Conservation (phyloP, 805 yeast species). For the Wickerhamomyces bovis region DNA sequence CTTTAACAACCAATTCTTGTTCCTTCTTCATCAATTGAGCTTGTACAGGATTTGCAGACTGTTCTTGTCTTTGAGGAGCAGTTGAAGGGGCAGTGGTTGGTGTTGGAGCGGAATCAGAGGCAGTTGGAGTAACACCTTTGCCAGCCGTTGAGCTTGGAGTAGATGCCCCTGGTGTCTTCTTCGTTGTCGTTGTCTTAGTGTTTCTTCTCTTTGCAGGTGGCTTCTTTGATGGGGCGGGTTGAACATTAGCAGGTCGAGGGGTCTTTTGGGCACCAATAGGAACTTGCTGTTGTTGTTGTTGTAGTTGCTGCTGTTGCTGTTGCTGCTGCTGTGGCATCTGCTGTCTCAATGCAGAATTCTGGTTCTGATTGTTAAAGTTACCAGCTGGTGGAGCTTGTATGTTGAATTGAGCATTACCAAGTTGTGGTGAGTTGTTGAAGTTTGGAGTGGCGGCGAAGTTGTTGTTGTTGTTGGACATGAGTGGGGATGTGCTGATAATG, state of each 20-base stretch:
- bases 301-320: conserved; percentile 1
- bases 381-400: conserved; percentile 6
- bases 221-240: conserved; percentile 6
- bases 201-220: conserved; percentile 10
- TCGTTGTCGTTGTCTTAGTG: conserved; percentile 7
- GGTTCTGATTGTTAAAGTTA: conserved; percentile 1
- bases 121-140: conserved; percentile 6
- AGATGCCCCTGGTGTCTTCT: conserved; percentile 14
- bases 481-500: conserved; percentile 6
- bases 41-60: conserved; percentile 6
- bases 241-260: neutral
- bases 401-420: conserved; percentile 1
- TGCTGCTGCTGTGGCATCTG: conserved; percentile 3
- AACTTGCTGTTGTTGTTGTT: conserved; percentile 1
- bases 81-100: conserved; percentile 2
- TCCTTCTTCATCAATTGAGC: conserved; percentile 20
- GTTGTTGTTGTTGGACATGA: conserved; percentile 2
- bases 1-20: conserved; percentile 18
- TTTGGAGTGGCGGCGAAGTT: conserved; percentile 6
- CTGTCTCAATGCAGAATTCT: neutral
- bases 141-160: conserved; percentile 10
- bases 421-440: conserved; percentile 10
- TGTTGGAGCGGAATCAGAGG: conserved; percentile 5
- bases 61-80: neutral
- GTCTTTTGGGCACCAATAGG: neutral